These are phyloP conservation scores for Blastobotrys illinoisensis DNA, from an alignment of 1,139 yeast species.

Conservation along the genomic window DNA sequence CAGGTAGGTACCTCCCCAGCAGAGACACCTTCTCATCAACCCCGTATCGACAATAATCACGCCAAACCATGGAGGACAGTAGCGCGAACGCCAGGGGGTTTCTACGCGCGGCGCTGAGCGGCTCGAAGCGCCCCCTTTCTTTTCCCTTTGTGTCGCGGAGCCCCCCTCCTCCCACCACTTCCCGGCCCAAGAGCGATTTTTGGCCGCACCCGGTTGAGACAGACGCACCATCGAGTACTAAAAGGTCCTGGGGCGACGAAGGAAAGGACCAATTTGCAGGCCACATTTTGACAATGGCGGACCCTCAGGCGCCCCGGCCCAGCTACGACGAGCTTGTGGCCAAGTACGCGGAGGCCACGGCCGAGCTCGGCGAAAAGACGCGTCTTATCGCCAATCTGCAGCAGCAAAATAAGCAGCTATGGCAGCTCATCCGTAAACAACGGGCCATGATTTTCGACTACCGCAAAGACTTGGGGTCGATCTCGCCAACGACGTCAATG, in stretches of 20 bases:
- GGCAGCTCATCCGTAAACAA: slow-evolving; percentile 29
- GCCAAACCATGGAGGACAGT: neutral
- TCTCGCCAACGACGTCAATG: neutral
- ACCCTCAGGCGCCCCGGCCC: neutral
- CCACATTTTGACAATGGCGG: neutral
- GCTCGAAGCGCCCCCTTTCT: neutral
- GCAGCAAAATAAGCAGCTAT: slow-evolving; percentile 27
- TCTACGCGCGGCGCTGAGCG: neutral
- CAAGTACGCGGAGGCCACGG: neutral
- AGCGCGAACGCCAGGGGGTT: neutral
- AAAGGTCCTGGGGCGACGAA: neutral
- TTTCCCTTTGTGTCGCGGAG: neutral
- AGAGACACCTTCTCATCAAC: neutral
- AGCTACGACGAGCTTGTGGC: neutral
- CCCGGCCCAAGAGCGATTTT: neutral
- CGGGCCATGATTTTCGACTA: slow-evolving; percentile 29
- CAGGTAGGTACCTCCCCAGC: neutral
- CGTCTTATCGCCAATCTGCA: slow-evolving; percentile 22
- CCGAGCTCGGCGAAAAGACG: slow-evolving; percentile 16
- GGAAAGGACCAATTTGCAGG: neutral
- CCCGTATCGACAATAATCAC: neutral
- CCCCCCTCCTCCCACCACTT: neutral
- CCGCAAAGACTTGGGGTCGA: slow-evolving; percentile 25
- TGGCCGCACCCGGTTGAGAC: neutral
- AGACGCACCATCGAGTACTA: neutral